Evolutionary conservation across 140 eudicot species (phyloP).

Genomic region (Senecio squalidus): DNA sequence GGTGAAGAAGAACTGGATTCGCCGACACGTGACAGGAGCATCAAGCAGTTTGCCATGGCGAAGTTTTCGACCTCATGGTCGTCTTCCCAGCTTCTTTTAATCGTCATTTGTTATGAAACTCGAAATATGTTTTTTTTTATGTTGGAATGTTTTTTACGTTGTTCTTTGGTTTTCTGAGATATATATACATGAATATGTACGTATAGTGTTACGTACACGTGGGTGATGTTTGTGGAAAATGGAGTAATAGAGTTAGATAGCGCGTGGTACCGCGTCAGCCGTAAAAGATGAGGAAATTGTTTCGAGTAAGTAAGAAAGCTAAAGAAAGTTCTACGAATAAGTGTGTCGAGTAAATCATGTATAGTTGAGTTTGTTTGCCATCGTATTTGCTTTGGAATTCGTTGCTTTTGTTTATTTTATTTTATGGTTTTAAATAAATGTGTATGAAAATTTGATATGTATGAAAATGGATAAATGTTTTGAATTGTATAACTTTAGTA

Average conservation of each 20-base stretch:
- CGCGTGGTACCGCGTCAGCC: slow-evolving; percentile 25
- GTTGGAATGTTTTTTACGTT: background rate
- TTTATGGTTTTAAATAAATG: too few relatives aligned
- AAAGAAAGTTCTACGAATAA: slow-evolving; percentile 21
- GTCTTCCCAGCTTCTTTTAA: slow-evolving; percentile 32
- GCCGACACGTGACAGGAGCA: slow-evolving; percentile 32
- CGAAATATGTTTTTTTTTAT: background rate
- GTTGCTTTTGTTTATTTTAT: too few relatives aligned
- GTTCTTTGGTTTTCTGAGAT: background rate
- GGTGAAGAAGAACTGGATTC: slow-evolving; percentile 6
- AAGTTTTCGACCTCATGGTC: slow-evolving; percentile 22
- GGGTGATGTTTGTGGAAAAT: too few relatives aligned
- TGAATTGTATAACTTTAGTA: too few relatives aligned
- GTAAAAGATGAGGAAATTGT: slow-evolving; percentile 21
- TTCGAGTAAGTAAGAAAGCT: background rate
- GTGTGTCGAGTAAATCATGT: too few relatives aligned
- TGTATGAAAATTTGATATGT: too few relatives aligned
- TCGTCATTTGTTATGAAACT: slow-evolving; percentile 10
- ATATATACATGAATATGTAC: background rate
- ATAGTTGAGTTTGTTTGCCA: too few relatives aligned
- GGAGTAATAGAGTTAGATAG: too few relatives aligned
- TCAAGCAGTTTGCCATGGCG: slow-evolving; percentile 46
- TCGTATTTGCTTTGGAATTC: too few relatives aligned
- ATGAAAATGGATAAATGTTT: too few relatives aligned
- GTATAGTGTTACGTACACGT: slow-evolving; percentile 4